phyloP scores from a whole-genome alignment of 768 basidiomycete species.

The Serendipita sp. region DNA sequence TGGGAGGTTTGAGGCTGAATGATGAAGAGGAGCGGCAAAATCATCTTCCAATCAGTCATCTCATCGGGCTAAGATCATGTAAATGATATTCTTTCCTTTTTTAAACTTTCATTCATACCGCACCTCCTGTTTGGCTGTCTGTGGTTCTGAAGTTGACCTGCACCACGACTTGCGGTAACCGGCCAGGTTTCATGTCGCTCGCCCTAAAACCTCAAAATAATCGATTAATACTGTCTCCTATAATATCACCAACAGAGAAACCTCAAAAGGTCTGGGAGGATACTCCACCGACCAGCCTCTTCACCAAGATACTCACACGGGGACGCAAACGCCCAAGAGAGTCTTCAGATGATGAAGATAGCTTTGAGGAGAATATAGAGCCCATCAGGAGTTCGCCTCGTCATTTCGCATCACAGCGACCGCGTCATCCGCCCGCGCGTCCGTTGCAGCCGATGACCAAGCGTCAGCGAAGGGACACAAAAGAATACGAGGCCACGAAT shows the following conservation, averaged over 20 bases:
- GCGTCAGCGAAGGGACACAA: not conserved
- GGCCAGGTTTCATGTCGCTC: not conserved
- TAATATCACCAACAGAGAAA: not conserved
- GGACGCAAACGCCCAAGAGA: not conserved
- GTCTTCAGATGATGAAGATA: not conserved
- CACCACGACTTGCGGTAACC: not conserved
- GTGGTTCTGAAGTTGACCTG: not conserved
- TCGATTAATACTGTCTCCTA: not conserved
- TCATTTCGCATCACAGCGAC: not conserved
- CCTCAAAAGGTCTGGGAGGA: not conserved
- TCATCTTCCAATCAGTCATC: too few species aligned
- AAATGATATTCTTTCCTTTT: too few species aligned
- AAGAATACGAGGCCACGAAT: not conserved
- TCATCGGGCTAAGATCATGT: not conserved
- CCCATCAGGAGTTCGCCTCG: too few species aligned
- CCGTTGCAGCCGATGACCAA: not conserved
- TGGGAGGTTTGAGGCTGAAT: conserved; percentile 28
- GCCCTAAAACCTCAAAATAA: not conserved
- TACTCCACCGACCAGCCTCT: not conserved
- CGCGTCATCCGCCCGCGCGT: not conserved
- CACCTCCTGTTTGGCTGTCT: not conserved
- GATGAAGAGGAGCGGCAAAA: not conserved
- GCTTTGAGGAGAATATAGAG: not conserved
- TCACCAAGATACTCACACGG: not conserved
- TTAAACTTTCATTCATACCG: too few species aligned